These are phyloP conservation scores for Beta lomatogona DNA, from an alignment of 179 eudicot species.

Conservation along the genomic window DNA sequence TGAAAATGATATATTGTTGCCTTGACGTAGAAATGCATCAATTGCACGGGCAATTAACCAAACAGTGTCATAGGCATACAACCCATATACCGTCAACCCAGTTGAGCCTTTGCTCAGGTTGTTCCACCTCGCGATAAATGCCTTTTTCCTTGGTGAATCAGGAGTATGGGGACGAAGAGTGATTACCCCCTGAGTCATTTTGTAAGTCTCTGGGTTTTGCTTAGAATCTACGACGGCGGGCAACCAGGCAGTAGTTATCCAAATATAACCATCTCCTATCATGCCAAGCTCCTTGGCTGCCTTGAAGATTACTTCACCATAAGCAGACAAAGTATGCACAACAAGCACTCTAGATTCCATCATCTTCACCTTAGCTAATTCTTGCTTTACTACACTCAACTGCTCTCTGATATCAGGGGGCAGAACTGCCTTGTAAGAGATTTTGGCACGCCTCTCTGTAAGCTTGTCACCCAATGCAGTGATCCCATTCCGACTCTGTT, in stretches of 20 bases:
- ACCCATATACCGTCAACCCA: slow-evolving; percentile 54
- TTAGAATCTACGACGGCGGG: slow-evolving; percentile 54
- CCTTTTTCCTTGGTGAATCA: slow-evolving; percentile 54
- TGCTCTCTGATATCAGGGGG: slow-evolving; percentile 41
- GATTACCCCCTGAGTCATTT: slow-evolving; percentile 54
- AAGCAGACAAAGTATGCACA: slow-evolving; percentile 43
- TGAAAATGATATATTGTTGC: slow-evolving; percentile 61
- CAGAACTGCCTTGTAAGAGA: slow-evolving; percentile 62
- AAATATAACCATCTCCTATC: slow-evolving; percentile 67
- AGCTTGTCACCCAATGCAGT: slow-evolving; percentile 62
- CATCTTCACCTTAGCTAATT: slow-evolving; percentile 47
- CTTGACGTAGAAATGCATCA: slow-evolving; percentile 40
- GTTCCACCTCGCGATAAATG: slow-evolving; percentile 58
- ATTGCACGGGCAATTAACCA: slow-evolving; percentile 68
- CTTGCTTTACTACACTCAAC: slow-evolving; percentile 35
- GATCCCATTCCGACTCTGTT: slow-evolving; percentile 61
- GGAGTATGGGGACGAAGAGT: slow-evolving; percentile 68
- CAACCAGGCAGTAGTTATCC: slow-evolving; percentile 85
- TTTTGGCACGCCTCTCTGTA: slow-evolving; percentile 52
- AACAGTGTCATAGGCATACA: slow-evolving; percentile 79
- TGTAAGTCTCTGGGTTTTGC: slow-evolving; percentile 18
- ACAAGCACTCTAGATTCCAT: slow-evolving; percentile 77
- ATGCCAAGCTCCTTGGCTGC: slow-evolving; percentile 60
- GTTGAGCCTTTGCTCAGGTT: slow-evolving; percentile 57
- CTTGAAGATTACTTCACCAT: slow-evolving; percentile 53